Conservation (phyloP, 2,329 filamentous ascomycete species). For the Sclerotinia trifoliorum region DNA sequence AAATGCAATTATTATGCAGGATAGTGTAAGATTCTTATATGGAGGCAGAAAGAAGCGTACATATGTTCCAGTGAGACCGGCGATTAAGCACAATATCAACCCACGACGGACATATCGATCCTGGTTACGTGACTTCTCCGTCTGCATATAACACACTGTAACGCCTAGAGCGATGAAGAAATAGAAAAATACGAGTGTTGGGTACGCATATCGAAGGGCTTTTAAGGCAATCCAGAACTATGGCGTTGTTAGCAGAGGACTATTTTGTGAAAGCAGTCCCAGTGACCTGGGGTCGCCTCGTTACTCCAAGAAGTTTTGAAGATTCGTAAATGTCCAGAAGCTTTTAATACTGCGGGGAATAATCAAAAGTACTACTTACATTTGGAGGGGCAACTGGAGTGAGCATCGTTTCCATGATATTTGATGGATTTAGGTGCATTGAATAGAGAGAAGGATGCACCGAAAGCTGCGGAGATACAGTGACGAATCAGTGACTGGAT, state of each 20-base stretch:
- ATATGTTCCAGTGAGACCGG: constrained; percentile 43
- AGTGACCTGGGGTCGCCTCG: not conserved
- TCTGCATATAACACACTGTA: constrained; percentile 55
- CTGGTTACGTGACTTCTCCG: constrained; percentile 42
- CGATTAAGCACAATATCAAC: constrained; percentile 45
- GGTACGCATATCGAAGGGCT: constrained; percentile 57
- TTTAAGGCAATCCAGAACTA: constrained; percentile 32
- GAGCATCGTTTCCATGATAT: not conserved
- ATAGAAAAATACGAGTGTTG: constrained; percentile 55
- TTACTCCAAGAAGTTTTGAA: not conserved
- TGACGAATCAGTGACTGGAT: constrained; percentile 8
- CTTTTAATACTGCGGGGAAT: not conserved
- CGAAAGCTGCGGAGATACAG: not conserved
- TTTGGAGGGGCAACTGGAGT: constrained; percentile 1
- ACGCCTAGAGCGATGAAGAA: constrained; percentile 53
- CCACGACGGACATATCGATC: constrained; percentile 45
- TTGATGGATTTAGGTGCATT: not conserved
- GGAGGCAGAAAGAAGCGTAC: constrained; percentile 46
- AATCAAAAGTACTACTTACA: not conserved
- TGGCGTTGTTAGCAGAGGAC: not conserved
- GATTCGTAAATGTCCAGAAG: not conserved
- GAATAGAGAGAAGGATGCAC: not conserved
- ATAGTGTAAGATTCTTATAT: constrained; percentile 23
- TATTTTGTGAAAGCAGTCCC: no score
- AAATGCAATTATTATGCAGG: not conserved